Percentiles rank a stretch among this genome's conserved stretches.
Evolutionary conservation across 352 stramenopile species (phyloP).

Genomic region (Chrysophaeum taylorii): DNA sequence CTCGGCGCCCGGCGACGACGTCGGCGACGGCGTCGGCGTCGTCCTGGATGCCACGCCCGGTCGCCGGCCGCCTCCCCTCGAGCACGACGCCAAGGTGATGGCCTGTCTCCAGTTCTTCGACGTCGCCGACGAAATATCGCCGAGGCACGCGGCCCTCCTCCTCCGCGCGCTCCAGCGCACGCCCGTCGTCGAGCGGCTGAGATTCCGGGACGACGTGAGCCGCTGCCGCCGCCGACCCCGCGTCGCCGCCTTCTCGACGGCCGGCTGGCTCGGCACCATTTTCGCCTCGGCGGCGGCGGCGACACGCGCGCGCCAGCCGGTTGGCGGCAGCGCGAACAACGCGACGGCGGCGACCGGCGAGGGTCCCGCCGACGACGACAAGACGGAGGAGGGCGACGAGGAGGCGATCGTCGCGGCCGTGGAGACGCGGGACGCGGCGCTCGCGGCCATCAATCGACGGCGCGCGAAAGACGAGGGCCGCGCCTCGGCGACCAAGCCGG

Average conservation of each 20-base stretch:
- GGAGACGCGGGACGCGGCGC: neutral
- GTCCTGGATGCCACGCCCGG: neutral
- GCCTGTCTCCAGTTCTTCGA: constrained; percentile 12
- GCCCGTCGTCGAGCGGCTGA: neutral
- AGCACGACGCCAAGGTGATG: neutral
- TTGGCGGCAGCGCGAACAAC: neutral
- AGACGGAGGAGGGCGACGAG: neutral
- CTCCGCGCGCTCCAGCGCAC: neutral
- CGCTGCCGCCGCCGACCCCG: neutral
- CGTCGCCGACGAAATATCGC: neutral
- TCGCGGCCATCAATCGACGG: too few species aligned
- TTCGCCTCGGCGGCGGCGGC: neutral
- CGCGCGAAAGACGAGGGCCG: too few species aligned
- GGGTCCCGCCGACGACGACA: neutral
- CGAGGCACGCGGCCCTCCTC: neutral
- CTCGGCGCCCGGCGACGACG: neutral
- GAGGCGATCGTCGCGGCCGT: neutral
- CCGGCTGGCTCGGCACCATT: neutral
- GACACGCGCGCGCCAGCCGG: neutral
- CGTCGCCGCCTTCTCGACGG: neutral
- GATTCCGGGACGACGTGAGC: constrained; percentile 4
- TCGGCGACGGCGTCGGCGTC: neutral
- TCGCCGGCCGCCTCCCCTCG: neutral
- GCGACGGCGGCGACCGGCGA: neutral
- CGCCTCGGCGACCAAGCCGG: neutral